These are phyloP conservation scores for Thermomyces lanuginosus DNA, from an alignment of 2,329 filamentous ascomycete species.

Conservation along the genomic window DNA sequence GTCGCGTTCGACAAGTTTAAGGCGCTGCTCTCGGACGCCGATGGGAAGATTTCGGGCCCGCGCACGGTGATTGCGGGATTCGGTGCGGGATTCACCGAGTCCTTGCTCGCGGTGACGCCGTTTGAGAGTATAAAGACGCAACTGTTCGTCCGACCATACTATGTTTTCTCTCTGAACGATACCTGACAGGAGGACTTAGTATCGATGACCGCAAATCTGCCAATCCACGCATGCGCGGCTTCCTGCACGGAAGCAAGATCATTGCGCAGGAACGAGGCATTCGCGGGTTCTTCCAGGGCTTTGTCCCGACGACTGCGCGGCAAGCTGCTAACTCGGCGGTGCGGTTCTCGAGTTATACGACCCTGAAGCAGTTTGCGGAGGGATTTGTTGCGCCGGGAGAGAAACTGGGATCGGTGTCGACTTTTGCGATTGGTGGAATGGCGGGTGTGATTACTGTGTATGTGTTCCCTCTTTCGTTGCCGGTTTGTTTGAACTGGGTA, in stretches of 20 bases:
- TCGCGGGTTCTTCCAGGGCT: constrained; percentile 89
- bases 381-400: constrained; percentile 87
- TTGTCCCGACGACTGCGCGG: constrained; percentile 82
- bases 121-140: constrained; percentile 98
- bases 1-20: constrained; percentile 96
- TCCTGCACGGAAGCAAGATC: constrained; percentile 74
- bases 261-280: constrained; percentile 80
- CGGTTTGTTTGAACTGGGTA: constrained; percentile 1
- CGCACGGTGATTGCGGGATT: constrained; percentile 87
- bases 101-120: constrained; percentile 79
- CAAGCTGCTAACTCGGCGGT: constrained; percentile 91
- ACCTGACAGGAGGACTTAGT: constrained; percentile 31
- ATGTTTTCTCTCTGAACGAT: neutral
- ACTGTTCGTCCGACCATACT: constrained; percentile 35
- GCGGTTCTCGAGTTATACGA: constrained; percentile 80
- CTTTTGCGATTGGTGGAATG: constrained; percentile 77
- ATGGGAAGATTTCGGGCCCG: constrained; percentile 80
- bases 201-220: constrained; percentile 86
- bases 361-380: constrained; percentile 76
- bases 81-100: constrained; percentile 87
- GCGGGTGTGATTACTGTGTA: constrained; percentile 86
- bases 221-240: constrained; percentile 76
- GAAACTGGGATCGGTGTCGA: constrained; percentile 74
- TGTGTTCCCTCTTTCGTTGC: constrained; percentile 11
- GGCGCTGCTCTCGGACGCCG: constrained; percentile 57